Evolutionary conservation across 1,139 yeast species (phyloP), one percentile per base, ranked within the genome.

Genomic region (Hemisphaericaspora lyxosophila): DNA sequence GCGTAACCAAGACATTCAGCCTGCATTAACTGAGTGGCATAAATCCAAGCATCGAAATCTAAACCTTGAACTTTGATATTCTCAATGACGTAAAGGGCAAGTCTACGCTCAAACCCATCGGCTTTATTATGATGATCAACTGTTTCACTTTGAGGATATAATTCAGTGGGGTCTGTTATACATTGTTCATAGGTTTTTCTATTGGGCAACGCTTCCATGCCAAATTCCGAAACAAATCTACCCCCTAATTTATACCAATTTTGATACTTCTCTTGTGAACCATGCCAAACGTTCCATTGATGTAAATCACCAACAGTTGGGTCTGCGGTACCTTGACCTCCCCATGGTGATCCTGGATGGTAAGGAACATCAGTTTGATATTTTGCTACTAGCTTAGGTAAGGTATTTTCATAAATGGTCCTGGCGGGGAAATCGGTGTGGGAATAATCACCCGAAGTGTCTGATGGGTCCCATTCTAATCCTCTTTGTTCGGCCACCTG

Each of bases 271-370:
- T 64, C 68, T 55, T 67, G 71, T 9, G 51, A 46, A 3, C 75
- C 75, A 41, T 72, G 76, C 77, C 77, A 71, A 4, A 72, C 73
- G 41, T 70, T 66, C 78, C 78, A 72, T 45, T 70, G 74, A 46
- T 72, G 78, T 12, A 67, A 49, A 47, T 72, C 78, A 1, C 78
- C 78, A 16, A 60, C 48, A 0, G 64, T 62, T 11, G 54, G 50
- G 44, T 67, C 72, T 7, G 56, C 48, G 12, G 73, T 52, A 7
- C 44, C 48, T 13, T 44, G 37, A 4, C 71, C 70, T 4, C 72
- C 66, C 51, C 62, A 71, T 0, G 78, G 78, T n/a, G 72, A 66
- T 5, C 75, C 71, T 9, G 57, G 59, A 38, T 64, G 69, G 43
- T 72, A 72, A 2, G 64, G 62, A 7, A 64, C 58, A 8, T 51